Base-by-base conservation (phyloP, 2,329 filamentous ascomycete genomes). In the Penicillium oxalicum region DNA sequence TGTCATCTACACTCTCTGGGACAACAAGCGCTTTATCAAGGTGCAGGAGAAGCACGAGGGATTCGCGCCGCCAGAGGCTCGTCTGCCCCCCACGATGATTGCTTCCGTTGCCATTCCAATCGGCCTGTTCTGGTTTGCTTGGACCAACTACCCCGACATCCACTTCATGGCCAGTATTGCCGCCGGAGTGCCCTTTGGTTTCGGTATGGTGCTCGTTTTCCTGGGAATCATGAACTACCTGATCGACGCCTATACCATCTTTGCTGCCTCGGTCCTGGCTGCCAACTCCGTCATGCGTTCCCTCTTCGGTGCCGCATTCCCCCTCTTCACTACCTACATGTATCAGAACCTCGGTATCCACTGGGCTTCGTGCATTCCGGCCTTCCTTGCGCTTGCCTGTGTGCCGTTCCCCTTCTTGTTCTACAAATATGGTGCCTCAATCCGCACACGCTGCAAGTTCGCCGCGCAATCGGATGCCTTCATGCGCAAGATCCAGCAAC, bases 401-500 rank as follows among this genome's bases (percentile, higher is more conserved):
- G 47, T 61, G 34, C 59, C 59, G 1, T 61, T 61, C 53, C 59
- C 59, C 9, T 61, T 61, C 53, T 40, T 61, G 34, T 61, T 61
- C 53, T 61, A 61, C 50, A 60, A 61, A 46, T 61, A 61, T 37
- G 59, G 59, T 12, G 43, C 52, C 13, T 41, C 53, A 7, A 59
- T 60, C 39, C 57, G 58, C 40, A 47, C 39, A 11, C 53, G 58
- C 32, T 60, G 58, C 57, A 59, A 59, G 52, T 60, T 59, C 45
- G 55, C 58, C 28, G 58, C 62, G 29, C 56, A 64, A 47, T 65
- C 63, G 4, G 63, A 66, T 4, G 66, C 64, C 4, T 69, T 70
- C 53, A 64, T 69, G 59, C 65, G 63, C 47, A 66, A 63, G 50
- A 59, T 69, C 50, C 57, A 65, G 48, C 59, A 65, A 25, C 59